phyloP scores from a whole-genome alignment of 2,329 filamentous ascomycete genomes.

The Cylindrodendrum hubeiense region DNA sequence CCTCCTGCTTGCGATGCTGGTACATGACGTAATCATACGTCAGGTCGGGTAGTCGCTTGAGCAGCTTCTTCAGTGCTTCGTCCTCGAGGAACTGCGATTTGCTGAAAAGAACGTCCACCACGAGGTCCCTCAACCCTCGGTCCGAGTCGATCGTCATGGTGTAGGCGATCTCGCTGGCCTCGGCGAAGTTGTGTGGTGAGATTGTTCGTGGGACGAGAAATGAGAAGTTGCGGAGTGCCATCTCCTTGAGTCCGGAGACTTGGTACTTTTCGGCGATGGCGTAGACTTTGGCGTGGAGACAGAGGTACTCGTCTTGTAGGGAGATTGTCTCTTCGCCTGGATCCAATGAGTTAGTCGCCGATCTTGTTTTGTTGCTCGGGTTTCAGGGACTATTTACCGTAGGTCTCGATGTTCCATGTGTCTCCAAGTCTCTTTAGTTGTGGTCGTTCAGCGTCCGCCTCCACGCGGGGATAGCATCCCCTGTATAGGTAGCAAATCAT shows the following conservation, averaged over 20 bases:
- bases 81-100: slow-evolving; percentile 16
- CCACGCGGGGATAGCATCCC: slow-evolving; percentile 11
- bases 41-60: slow-evolving; percentile 16
- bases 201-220: slow-evolving; percentile 13
- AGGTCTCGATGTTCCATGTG: background rate
- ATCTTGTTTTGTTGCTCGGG: background rate
- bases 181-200: slow-evolving; percentile 19
- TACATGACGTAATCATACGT: slow-evolving; percentile 18
- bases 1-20: background rate
- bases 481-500: slow-evolving; percentile 22
- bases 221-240: slow-evolving; percentile 16
- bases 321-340: slow-evolving; percentile 10
- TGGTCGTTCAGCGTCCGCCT: slow-evolving; percentile 6
- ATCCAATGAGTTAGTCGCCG: background rate
- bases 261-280: slow-evolving; percentile 21
- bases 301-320: slow-evolving; percentile 21
- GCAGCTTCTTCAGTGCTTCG: slow-evolving; percentile 19
- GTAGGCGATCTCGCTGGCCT: slow-evolving; percentile 19
- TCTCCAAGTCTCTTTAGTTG: slow-evolving; percentile 1
- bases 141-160: slow-evolving; percentile 12
- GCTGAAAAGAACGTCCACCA: slow-evolving; percentile 5
- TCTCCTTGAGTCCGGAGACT: slow-evolving; percentile 15
- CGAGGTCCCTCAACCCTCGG: slow-evolving; percentile 12
- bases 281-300: slow-evolving; percentile 27
- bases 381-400: background rate